These are phyloP conservation scores for Lentinus brumalis DNA, from an alignment of 768 basidiomycete genomes.

Conservation along the genomic window DNA sequence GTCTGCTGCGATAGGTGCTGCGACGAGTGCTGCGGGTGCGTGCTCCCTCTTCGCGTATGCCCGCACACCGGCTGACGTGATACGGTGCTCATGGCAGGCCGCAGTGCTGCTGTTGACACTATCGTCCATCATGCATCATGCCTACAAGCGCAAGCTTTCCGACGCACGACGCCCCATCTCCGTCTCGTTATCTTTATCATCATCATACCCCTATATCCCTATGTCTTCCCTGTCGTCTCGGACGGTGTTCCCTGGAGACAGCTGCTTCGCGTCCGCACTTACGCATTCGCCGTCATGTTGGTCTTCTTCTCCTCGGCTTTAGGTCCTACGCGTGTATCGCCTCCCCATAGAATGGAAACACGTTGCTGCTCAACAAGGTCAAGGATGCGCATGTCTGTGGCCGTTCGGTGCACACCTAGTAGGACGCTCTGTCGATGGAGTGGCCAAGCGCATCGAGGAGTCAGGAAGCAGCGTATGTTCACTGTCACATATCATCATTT, in stretches of 20 bases:
- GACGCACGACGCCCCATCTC: background rate
- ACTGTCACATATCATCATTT: background rate
- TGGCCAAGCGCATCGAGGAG: background rate
- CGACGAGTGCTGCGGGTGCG: slow-evolving; percentile 24
- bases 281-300: background rate
- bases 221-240: background rate
- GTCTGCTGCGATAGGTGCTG: slow-evolving; percentile 24
- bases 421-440: background rate
- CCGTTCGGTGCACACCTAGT: too few species aligned
- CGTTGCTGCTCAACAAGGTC: too few species aligned
- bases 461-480: background rate
- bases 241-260: background rate
- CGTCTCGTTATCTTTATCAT: background rate
- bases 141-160: background rate
- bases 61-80: background rate
- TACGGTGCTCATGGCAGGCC: background rate
- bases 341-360: too few species aligned
- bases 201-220: background rate
- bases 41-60: background rate
- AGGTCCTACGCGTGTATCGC: background rate
- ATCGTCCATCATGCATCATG: background rate
- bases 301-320: background rate
- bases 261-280: background rate
- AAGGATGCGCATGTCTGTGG: too few species aligned
- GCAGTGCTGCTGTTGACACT: slow-evolving; percentile 6